These are phyloP conservation scores for Euphorbia celastroides DNA, from an alignment of 441 rosid species.

Conservation along the genomic window DNA sequence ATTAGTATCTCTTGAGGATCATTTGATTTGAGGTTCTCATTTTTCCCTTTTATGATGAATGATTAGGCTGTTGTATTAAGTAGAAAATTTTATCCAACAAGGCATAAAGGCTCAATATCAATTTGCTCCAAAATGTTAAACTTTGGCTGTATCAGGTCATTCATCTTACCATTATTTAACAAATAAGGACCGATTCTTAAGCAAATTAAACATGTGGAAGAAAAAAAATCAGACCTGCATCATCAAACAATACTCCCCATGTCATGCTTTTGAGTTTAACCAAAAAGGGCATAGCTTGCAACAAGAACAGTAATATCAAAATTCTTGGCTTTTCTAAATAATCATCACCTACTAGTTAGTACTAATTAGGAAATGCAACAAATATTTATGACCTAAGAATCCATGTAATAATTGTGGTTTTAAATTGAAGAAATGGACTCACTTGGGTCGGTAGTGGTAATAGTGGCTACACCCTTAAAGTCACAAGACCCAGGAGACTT, in stretches of 20 bases:
- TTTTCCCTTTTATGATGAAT: conserved; percentile 6
- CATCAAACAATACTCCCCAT: background rate
- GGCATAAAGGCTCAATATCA: background rate
- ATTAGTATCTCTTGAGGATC: conserved; percentile 17
- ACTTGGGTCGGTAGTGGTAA: conserved; percentile 97
- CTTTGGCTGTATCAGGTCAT: background rate
- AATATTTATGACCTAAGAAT: background rate
- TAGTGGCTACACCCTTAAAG: conserved; percentile 93
- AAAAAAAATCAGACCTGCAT: background rate
- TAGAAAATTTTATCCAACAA: background rate
- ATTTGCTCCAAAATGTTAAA: background rate
- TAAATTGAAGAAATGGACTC: conserved; percentile 26
- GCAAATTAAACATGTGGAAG: background rate
- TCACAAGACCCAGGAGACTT: conserved; percentile 79
- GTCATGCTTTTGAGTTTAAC: background rate
- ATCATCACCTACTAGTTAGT: conserved; percentile 2
- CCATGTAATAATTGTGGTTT: background rate
- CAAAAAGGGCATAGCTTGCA: background rate
- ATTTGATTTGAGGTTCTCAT: conserved; percentile 6
- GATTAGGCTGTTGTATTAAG: background rate
- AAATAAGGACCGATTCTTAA: background rate
- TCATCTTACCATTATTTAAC: background rate
- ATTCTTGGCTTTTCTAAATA: background rate
- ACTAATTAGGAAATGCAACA: conserved; percentile 1
- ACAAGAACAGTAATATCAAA: background rate